A percentile compares a stretch with the other conserved stretches of the same genome.
These are phyloP conservation scores for Zygosaccharomyces rouxii DNA, from an alignment of 805 yeast species.

Conservation along the genomic window DNA sequence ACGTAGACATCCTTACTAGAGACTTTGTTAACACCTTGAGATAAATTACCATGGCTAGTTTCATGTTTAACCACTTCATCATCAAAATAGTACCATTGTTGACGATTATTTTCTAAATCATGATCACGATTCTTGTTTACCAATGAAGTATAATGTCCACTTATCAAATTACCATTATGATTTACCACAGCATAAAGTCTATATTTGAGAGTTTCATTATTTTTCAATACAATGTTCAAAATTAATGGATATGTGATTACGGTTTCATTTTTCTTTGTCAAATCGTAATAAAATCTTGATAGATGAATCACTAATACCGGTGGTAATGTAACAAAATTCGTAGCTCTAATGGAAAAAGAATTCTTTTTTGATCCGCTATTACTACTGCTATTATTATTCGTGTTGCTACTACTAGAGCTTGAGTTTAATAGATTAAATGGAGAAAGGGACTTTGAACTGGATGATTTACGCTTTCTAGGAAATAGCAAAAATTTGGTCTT, in stretches of 20 bases:
- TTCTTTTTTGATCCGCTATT: constrained; percentile 45
- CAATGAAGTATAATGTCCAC: constrained; percentile 74
- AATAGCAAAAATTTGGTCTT: constrained; percentile 24
- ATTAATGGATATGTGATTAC: constrained; percentile 53
- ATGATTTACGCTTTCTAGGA: constrained; percentile 18
- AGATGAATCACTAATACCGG: constrained; percentile 75
- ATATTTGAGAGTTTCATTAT: constrained; percentile 39
- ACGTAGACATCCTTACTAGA: constrained; percentile 64
- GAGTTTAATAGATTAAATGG: constrained; percentile 13
- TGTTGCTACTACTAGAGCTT: constrained; percentile 14
- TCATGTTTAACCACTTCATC: constrained; percentile 55
- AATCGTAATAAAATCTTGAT: constrained; percentile 63
- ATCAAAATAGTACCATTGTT: constrained; percentile 71
- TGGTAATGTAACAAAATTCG: constrained; percentile 76
- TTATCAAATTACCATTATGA: constrained; percentile 63
- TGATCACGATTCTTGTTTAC: constrained; percentile 47
- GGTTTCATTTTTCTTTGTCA: constrained; percentile 51
- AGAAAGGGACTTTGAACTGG: constrained; percentile 27
- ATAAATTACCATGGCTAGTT: constrained; percentile 44
- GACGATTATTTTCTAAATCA: constrained; percentile 31
- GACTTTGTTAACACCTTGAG: constrained; percentile 36
- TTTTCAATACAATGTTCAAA: constrained; percentile 44
- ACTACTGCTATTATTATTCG: constrained; percentile 33
- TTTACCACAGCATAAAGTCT: constrained; percentile 60
- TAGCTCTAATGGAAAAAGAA: constrained; percentile 54